Base-by-base conservation (phyloP, 2,329 filamentous ascomycete genomes). In the Pestalotiopsis sp. region DNA sequence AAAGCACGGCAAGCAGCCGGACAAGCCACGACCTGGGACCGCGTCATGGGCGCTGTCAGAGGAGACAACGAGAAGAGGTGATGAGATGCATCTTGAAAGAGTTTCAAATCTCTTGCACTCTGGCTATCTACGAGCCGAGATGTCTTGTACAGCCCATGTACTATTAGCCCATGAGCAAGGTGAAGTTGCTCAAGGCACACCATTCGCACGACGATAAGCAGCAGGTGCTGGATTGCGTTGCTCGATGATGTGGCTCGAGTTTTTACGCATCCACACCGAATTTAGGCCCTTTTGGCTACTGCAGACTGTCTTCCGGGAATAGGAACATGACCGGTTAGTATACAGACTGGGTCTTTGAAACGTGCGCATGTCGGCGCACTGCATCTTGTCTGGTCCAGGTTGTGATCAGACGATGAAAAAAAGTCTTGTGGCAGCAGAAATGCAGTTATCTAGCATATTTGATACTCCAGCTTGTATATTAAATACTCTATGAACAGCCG, bases 1-100 rank as follows among this genome's bases (percentile, higher is more conserved):
- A 80, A 84, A 76, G 82, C 85, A 74, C 83, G 90, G 73, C 88
- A 86, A 77, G 86, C 86, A 73, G 84, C 87, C 75, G 90, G 87
- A 65, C 82, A 84, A 75, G 79, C 82, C 69, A 85, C 83, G 3
- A 62, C 82, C 36, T 76, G 76, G 72, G 84, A 86, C 72, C 80
- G 77, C 70, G 73, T 83, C 14, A 75, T 78, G 13, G 77, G 76
- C 1, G 64, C 75, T 20, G 36, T 67, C 58, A 62, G 66, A 17
- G 39, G 56, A 4, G 39, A 38, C 9, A 31, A 31, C 64, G 66
- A 67, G 57, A 52, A 61, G 66, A 67, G 61, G 39, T 49, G 31
- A 67, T n/a, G 9, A 20, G 20, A 38, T 38, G 9, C 23, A 13
- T 36, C 57, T 14, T 31, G 57, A 36, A 13, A 9, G 27, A 23